Evolutionary conservation across 225 moss, liverwort and hornwort species (phyloP).

Genomic region (Climacium dendroides): DNA sequence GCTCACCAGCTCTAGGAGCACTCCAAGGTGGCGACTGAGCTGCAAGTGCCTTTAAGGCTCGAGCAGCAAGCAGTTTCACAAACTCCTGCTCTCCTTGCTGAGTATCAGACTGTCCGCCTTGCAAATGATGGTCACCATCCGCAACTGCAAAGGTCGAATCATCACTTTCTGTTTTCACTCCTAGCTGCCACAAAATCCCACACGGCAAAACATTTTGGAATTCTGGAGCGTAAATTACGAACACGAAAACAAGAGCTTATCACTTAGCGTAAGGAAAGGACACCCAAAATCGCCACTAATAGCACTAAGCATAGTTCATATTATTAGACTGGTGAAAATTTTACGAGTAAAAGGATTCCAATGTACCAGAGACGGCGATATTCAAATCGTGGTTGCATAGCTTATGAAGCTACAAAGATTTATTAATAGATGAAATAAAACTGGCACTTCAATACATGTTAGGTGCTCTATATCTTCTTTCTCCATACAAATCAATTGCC

Average conservation of each 20-base stretch:
- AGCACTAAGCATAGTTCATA: not conserved
- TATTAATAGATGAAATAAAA: not conserved
- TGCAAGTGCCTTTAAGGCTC: conserved; percentile 38
- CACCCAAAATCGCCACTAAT: not conserved
- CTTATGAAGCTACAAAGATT: not conserved
- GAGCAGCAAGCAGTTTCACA: conserved; percentile 3
- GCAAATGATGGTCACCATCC: not conserved
- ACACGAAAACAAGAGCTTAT: not conserved
- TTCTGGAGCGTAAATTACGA: not conserved
- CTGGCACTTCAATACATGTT: not conserved
- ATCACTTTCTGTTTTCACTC: not conserved
- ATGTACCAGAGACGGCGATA: not conserved
- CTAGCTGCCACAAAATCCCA: conserved; percentile 12
- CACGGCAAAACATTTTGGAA: not conserved
- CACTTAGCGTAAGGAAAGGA: not conserved
- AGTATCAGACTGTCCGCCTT: not conserved
- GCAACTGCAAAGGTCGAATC: not conserved
- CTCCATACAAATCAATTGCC: not conserved
- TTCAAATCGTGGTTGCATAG: not conserved
- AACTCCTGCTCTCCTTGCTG: not conserved
- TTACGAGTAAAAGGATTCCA: not conserved
- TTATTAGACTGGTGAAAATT: not conserved
- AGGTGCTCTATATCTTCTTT: not conserved
- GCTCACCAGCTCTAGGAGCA: not conserved
- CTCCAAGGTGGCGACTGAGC: conserved; percentile 5